Base-by-base conservation (phyloP, 2,329 filamentous ascomycete genomes). In the Scytalidium sp. region DNA sequence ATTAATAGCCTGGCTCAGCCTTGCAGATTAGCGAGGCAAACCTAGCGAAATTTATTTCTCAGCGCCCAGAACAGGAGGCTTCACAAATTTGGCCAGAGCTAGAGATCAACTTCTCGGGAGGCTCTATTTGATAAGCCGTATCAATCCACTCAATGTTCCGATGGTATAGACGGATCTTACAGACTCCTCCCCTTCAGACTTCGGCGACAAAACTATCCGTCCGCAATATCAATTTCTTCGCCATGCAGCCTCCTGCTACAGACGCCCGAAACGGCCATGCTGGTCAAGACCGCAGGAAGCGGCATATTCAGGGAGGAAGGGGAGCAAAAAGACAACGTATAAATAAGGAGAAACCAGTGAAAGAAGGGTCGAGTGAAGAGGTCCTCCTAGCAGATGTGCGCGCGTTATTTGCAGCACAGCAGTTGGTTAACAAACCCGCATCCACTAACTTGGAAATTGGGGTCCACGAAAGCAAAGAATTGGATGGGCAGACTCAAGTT, bases 341-440 rank as follows among this genome's bases (percentile, higher is more conserved):
- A 49, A 78, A 81, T 61, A 75, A 76, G 54, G 79, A 80, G 57
- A 84, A 71, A 56, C 56, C 67, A 1, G 55, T 78, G 53, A 79
- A 79, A 40, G 79, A 80, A 54, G 84, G 82, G 8, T 81, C 83
- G 0, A 73, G 75, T 19, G 86, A 90, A 52, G 83, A 90, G 61
- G 81, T 90, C 43, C 72, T 90, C 42, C 71, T 78, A 44, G 68
- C 76, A 45, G 87, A 90, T 62, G 75, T 90, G 43, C 71, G 81
- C 46, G 72, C 74, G 3, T 67, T 86, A 20, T 67, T 81, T 42
- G 72, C 64, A 46, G 53, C 57, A 25, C 60, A 61, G 47, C 60
- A 56, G 66, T 44, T 72, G 69, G 41, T 68, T 41, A 49, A 57
- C 17, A 19, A 49, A 25, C 21, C 48, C 2, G 49, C 42, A 36